Percentiles rank a stretch among this genome's conserved stretches.
phyloP scores from a whole-genome alignment of 148 eudicot genomes.

The Rhododendron molle region DNA sequence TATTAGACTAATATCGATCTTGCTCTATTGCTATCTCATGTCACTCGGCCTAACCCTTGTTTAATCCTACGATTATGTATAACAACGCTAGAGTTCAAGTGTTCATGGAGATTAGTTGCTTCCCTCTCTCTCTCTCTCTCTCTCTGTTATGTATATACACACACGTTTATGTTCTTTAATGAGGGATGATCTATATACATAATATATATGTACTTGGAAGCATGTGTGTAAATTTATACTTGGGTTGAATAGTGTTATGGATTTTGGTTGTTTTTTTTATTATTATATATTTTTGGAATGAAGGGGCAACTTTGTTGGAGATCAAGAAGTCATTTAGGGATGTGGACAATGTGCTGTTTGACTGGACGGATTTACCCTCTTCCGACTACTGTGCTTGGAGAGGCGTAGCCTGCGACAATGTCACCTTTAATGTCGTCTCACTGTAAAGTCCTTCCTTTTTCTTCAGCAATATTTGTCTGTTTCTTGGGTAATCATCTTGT shows the following conservation, averaged over 20 bases:
- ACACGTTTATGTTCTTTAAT: not conserved
- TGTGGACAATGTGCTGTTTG: conserved; percentile 88
- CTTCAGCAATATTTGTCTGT: not conserved
- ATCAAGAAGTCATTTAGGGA: conserved; percentile 94
- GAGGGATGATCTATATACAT: not conserved
- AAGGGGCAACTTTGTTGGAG: conserved; percentile 78
- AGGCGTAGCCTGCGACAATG: conserved; percentile 87
- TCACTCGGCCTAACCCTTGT: not conserved
- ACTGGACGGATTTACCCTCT: conserved; percentile 89
- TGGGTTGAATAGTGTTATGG: not conserved
- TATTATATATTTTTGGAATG: not conserved
- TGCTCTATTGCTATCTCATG: not conserved
- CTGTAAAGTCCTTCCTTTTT: conserved; percentile 43
- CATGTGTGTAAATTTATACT: not conserved
- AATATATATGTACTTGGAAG: not conserved
- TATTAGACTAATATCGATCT: not conserved
- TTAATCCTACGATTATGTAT: not conserved
- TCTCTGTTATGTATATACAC: not conserved
- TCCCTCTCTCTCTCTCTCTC: not conserved
- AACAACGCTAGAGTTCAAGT: not conserved
- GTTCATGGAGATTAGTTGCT: not conserved
- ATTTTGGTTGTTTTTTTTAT: not conserved
- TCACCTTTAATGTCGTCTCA: conserved; percentile 71
- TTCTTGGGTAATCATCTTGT: not conserved
- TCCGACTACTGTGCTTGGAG: conserved; percentile 92